Evolutionary conservation across 1,284 basidiomycete species (phyloP).

Genomic region (Nidula niveotomentosa): DNA sequence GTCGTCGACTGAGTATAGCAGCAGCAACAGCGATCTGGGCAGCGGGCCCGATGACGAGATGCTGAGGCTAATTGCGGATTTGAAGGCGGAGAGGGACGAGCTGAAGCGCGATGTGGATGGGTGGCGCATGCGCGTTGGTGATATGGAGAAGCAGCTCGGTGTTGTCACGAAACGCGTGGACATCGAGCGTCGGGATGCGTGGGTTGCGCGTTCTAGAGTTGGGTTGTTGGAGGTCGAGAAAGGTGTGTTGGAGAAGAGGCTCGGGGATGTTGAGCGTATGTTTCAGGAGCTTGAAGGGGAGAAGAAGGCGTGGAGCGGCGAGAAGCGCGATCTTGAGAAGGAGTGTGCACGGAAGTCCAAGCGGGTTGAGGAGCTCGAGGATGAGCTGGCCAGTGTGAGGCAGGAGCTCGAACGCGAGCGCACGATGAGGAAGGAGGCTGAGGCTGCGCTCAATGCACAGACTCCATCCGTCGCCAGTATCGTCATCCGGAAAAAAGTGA

Average conservation of each 20-base stretch:
- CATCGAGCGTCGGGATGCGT: conserved; percentile 69
- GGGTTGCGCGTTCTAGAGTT: conserved; percentile 68
- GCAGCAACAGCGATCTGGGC: conserved; percentile 17
- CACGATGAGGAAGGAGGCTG: not conserved
- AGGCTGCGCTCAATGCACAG: not conserved
- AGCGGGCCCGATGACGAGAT: conserved; percentile 64
- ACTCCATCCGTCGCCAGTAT: not conserved
- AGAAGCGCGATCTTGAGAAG: conserved; percentile 39
- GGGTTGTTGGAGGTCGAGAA: conserved; percentile 69
- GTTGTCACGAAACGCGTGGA: conserved; percentile 66
- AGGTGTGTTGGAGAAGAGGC: conserved; percentile 42
- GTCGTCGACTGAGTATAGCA: conserved; percentile 21
- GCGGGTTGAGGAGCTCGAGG: conserved; percentile 17
- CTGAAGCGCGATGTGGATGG: conserved; percentile 76
- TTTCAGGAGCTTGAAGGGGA: conserved; percentile 24
- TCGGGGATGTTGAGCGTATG: conserved; percentile 37
- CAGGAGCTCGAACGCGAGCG: conserved; percentile 19
- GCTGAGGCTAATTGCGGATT: conserved; percentile 67
- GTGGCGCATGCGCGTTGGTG: conserved; percentile 67
- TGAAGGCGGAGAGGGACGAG: conserved; percentile 78
- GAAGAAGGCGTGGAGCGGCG: conserved; percentile 23
- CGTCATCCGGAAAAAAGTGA: conserved; percentile 32
- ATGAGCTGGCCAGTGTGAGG: conserved; percentile 15
- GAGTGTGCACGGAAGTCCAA: conserved; percentile 37
- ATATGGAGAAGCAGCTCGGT: conserved; percentile 62